Conservation (phyloP, 257 asterid genomes). For the Ocimum tenuiflorum region DNA sequence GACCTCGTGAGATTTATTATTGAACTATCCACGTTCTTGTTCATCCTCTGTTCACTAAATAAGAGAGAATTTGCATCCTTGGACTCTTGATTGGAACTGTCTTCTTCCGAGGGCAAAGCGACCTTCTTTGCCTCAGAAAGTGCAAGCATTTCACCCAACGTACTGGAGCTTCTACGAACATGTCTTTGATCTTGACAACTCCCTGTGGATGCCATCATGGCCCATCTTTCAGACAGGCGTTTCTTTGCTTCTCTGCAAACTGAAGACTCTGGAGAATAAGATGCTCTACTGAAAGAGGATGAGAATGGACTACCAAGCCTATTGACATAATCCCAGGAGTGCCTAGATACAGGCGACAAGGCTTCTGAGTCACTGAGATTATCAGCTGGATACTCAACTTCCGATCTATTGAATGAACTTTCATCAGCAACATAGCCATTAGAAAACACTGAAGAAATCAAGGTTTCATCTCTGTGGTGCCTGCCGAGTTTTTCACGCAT, state of each 20-base stretch:
- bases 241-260: conserved; percentile 95
- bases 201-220: conserved; percentile 75
- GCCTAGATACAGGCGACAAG: conserved; percentile 76
- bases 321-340: conserved; percentile 85
- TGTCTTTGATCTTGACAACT: conserved; percentile 62
- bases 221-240: conserved; percentile 96
- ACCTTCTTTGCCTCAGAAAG: conserved; percentile 72
- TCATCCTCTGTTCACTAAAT: conserved; percentile 26
- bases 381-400: conserved; percentile 56
- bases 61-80: conserved; percentile 26
- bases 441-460: conserved; percentile 63
- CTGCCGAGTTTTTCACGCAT: conserved; percentile 60
- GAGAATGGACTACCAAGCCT: conserved; percentile 81
- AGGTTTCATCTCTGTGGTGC: conserved; percentile 54
- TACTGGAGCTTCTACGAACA: conserved; percentile 61
- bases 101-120: conserved; percentile 29
- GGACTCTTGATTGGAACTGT: conserved; percentile 32
- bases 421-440: conserved; percentile 84
- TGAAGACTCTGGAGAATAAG: conserved; percentile 91
- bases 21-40: conserved; percentile 32
- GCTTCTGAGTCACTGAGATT: conserved; percentile 79
- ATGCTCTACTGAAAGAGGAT: conserved; percentile 69
- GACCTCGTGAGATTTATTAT: conserved; percentile 65
- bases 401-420: conserved; percentile 80
- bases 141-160: conserved; percentile 98